These are phyloP conservation scores for Trametes punicea DNA, from an alignment of 768 basidiomycete species.

Conservation along the genomic window DNA sequence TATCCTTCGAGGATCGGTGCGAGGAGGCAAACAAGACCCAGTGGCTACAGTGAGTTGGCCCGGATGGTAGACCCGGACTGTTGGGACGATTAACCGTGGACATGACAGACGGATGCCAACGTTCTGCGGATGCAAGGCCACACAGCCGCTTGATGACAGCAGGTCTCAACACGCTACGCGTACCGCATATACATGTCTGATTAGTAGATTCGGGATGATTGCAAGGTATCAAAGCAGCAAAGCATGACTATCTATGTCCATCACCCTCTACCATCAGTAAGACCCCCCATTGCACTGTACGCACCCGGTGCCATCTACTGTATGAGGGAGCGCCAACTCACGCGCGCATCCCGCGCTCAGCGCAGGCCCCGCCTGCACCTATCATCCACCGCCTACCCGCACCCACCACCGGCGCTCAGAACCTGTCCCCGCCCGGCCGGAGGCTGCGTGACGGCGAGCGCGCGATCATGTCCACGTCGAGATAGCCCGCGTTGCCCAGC, in stretches of 20 bases:
- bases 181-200: no score
- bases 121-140: no score
- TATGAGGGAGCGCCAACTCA: no score
- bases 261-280: neutral
- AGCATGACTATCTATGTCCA: neutral
- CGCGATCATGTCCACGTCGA: constrained; percentile 3
- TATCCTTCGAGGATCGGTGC: no score
- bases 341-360: neutral
- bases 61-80: no score
- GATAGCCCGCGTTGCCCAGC: constrained; percentile 16
- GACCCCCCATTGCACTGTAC: neutral
- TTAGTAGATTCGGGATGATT: no score
- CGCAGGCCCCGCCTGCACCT: neutral
- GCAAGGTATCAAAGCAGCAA: neutral
- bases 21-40: no score
- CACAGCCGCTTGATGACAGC: no score
- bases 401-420: constrained; percentile 3
- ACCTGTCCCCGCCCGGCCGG: constrained; percentile 13
- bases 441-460: constrained; percentile 17
- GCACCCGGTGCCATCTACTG: neutral
- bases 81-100: no score
- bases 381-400: neutral
- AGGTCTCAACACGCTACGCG: no score
- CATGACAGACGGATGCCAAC: no score
- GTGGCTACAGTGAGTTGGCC: no score